phyloP scores from a whole-genome alignment of 805 yeast genomes.

The Candida fluviatilis region DNA sequence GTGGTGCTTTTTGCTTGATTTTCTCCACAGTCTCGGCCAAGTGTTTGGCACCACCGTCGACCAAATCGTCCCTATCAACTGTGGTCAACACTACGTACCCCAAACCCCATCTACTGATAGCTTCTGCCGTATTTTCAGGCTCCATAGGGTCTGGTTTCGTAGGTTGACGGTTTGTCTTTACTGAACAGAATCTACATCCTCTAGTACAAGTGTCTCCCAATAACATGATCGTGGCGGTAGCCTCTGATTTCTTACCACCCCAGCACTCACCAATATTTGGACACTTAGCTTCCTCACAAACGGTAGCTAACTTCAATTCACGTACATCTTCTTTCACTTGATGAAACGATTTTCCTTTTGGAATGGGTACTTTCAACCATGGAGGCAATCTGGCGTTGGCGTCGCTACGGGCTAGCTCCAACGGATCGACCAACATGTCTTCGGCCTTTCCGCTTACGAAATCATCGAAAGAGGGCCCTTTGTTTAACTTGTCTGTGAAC shows the following conservation, averaged over 20 bases:
- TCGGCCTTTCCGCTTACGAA: conserved; percentile 81
- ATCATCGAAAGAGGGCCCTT: conserved; percentile 93
- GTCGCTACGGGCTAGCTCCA: conserved; percentile 66
- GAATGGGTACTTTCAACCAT: conserved; percentile 95
- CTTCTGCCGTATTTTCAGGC: conserved; percentile 97
- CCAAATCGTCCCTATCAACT: conserved; percentile 92
- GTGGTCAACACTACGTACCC: conserved; percentile 97
- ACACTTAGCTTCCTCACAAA: conserved; percentile 97
- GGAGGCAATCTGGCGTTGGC: conserved; percentile 74
- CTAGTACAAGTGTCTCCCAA: conserved; percentile 98
- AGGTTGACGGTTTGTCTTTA: conserved; percentile 86
- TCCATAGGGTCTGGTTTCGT: conserved; percentile 90
- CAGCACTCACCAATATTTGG: conserved; percentile 99
- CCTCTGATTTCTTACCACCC: conserved; percentile 95
- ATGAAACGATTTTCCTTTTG: conserved; percentile 85
- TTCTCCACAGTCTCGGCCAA: conserved; percentile 80
- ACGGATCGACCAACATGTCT: conserved; percentile 63
- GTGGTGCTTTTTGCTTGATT: conserved; percentile 86
- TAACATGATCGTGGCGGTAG: conserved; percentile 96
- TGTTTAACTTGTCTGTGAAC: conserved; percentile 65
- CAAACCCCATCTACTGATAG: conserved; percentile 94
- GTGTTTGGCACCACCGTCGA: conserved; percentile 92
- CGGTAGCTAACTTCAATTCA: conserved; percentile 87
- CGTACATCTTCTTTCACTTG: conserved; percentile 80
- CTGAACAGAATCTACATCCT: conserved; percentile 98